Evolutionary conservation across 768 basidiomycete species (phyloP), one percentile per base, ranked within the genome.

Genomic region (Lactarius pseudohatsudake): DNA sequence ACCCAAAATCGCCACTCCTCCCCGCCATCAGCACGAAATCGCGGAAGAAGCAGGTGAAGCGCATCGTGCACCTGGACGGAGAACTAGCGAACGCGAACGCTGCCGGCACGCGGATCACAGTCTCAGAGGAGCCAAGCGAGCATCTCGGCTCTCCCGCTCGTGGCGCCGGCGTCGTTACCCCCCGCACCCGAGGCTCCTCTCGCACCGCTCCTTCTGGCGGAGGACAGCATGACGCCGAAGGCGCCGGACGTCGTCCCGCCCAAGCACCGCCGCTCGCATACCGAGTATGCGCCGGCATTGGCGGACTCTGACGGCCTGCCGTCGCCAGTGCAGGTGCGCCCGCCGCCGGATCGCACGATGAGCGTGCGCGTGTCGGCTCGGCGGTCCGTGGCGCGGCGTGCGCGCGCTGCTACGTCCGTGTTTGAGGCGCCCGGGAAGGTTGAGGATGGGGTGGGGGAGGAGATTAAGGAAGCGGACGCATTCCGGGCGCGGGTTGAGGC

Each of bases 401-500:
- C 80, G 15, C 82, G 88, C 3, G 77, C 85, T 32, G 84, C 83
- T 18, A 82, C 87, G 20, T 88, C 89, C 4, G 81, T 83, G 50
- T 90, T 86, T 72, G 90, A 92, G 72, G 81, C 82, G 16, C 78
- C 72, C 65, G 69, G 70, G 36, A 30, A 38, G 13, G 47, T 20
- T 55, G 74, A 75, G 43, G 73, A 73, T 66, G 68, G 69, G 32
- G 74, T 70, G 30, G 74, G 72, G 32, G 72, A 73, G 30, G 78
- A 80, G 72, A 75, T 83, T 65, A 72, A 79, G 70, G 81, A 84
- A 68, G 89, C 83, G 30, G 92, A 92, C 64, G 82, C 86, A 53
- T 92, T 90, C 75, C 82, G 94, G 57, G 84, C 85, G 64, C 82
- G 82, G 71, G 89, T 96, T 59, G 94, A 95, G 79, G 88, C 88